These are phyloP conservation scores for Apiotrichum gamsii DNA, from an alignment of 1,284 basidiomycete genomes.

Conservation along the genomic window DNA sequence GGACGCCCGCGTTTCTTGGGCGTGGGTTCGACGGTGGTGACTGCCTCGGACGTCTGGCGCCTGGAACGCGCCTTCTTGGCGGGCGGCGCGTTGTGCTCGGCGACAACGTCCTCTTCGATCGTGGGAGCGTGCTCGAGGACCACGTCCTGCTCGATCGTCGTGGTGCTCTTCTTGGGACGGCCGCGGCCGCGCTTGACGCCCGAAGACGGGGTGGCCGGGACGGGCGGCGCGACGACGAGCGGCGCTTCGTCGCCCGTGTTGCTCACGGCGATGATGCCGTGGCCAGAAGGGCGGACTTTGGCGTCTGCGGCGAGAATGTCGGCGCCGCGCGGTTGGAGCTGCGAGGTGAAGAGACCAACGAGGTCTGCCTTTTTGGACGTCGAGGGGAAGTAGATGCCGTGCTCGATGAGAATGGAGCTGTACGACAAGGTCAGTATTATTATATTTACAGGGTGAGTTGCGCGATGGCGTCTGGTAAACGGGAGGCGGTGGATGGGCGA, in stretches of 20 bases:
- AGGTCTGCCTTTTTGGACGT: constrained; percentile 81
- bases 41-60: neutral
- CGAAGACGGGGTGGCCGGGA: constrained; percentile 1
- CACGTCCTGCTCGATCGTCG: constrained; percentile 2
- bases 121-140: neutral
- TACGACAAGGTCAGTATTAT: neutral
- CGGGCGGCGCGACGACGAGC: neutral
- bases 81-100: neutral
- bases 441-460: no score
- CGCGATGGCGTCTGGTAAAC: no score
- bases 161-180: constrained; percentile 17
- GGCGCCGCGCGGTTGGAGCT: constrained; percentile 60
- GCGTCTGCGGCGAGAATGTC: constrained; percentile 45
- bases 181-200: constrained; percentile 24
- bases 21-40: neutral
- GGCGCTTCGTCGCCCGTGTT: constrained; percentile 18
- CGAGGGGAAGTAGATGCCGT: constrained; percentile 69
- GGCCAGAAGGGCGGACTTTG: constrained; percentile 33
- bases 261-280: constrained; percentile 41
- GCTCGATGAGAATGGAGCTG: constrained; percentile 50
- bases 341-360: constrained; percentile 68
- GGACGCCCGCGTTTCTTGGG: constrained; percentile 7
- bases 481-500: no score
- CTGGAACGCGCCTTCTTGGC: constrained; percentile 16
- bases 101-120: constrained; percentile 6